Percentiles rank a stretch among this genome's conserved stretches.
These are phyloP conservation scores for Coemansia javaensis DNA, from an alignment of 192 early-diverging fungal genomes.

Conservation along the genomic window DNA sequence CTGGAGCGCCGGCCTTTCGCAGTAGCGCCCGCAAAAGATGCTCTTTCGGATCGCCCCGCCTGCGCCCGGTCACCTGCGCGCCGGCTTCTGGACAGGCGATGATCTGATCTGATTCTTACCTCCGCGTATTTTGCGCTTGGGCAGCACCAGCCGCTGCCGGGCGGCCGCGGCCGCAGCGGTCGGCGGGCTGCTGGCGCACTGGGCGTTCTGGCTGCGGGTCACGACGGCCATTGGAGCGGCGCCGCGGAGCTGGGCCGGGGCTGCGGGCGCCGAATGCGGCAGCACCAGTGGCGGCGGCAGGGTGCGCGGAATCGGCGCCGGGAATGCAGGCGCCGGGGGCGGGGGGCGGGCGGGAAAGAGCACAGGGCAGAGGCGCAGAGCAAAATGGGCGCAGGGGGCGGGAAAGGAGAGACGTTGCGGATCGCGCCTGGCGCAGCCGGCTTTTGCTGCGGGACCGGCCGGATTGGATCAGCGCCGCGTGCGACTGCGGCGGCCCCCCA, in stretches of 20 bases:
- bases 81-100: too few relatives aligned
- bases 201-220: slow-evolving; percentile 28
- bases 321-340: neutral
- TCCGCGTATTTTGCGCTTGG: slow-evolving; percentile 38
- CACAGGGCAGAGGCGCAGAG: neutral
- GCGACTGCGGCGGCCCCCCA: too few relatives aligned
- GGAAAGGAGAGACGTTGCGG: neutral
- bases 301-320: too few relatives aligned
- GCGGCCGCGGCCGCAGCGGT: slow-evolving; percentile 5
- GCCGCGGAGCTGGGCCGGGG: neutral
- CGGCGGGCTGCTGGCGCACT: slow-evolving; percentile 5
- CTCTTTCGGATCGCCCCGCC: too few relatives aligned
- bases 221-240: slow-evolving; percentile 32
- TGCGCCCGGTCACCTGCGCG: too few relatives aligned
- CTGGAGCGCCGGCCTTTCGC: too few relatives aligned
- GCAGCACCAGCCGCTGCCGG: slow-evolving; percentile 8
- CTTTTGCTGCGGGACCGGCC: neutral
- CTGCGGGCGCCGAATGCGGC: neutral
- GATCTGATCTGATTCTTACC: slow-evolving; percentile 16
- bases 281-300: too few relatives aligned
- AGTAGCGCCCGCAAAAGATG: too few relatives aligned
- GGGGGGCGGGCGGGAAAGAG: neutral
- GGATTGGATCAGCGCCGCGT: neutral
- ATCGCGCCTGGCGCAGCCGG: too few relatives aligned
- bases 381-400: neutral